A percentile compares a stretch with the other conserved stretches of the same genome.
Conservation (phyloP, 108 stramenopile species). For the Skeletonema tropicum region DNA sequence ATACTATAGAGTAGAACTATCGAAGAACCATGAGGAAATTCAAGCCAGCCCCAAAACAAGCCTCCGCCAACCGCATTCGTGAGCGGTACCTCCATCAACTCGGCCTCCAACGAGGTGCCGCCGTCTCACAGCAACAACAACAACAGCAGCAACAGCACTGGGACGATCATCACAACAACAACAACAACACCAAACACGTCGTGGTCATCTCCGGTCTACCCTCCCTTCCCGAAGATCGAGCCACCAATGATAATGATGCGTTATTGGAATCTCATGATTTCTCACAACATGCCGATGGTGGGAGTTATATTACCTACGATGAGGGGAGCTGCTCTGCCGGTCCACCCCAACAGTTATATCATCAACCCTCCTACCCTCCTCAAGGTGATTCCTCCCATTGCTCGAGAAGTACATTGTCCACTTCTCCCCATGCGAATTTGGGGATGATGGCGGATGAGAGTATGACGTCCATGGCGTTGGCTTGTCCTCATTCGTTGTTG, state of each 20-base stretch:
- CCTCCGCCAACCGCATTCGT: slow-evolving; percentile 45
- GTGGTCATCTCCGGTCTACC: slow-evolving; percentile 47
- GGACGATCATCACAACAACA: not conserved
- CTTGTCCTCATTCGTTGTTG: slow-evolving; percentile 29
- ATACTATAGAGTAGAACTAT: no score
- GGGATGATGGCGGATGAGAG: not conserved
- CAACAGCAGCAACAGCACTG: not conserved
- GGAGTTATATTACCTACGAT: not conserved
- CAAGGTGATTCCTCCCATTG: not conserved
- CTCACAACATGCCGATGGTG: slow-evolving; percentile 10
- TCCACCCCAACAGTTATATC: not conserved
- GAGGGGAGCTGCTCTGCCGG: not conserved
- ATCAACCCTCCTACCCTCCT: slow-evolving; percentile 11
- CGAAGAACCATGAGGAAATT: slow-evolving; percentile 13
- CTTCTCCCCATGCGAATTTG: slow-evolving; percentile 3
- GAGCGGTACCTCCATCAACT: slow-evolving; percentile 51
- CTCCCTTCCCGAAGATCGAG: slow-evolving; percentile 41
- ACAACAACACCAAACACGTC: slow-evolving; percentile 14
- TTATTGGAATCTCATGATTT: slow-evolving; percentile 43
- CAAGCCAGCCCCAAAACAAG: slow-evolving; percentile 24
- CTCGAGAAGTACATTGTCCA: slow-evolving; percentile 15
- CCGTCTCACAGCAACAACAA: not conserved
- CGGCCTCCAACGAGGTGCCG: slow-evolving; percentile 32
- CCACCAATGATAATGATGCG: slow-evolving; percentile 27
- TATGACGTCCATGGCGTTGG: slow-evolving; percentile 34